A percentile compares a stretch with the other conserved stretches of the same genome.
Evolutionary conservation across 202 grass and related monocot genomes (phyloP).

Genomic region (Musa balbisiana): DNA sequence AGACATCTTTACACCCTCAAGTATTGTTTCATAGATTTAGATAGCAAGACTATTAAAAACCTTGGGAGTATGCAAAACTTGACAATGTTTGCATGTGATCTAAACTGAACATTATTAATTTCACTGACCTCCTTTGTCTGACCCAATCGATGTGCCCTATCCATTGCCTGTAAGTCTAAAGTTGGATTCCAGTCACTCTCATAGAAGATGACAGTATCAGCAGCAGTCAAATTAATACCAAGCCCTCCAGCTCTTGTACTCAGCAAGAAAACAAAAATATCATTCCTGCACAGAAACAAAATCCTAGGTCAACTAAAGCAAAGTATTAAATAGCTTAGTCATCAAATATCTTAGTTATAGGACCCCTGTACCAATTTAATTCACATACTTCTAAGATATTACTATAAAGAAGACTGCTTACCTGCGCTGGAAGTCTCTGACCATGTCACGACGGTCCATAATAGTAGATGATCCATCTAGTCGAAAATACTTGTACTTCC

Average conservation of each 20-base stretch:
- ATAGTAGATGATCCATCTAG: constrained; percentile 94
- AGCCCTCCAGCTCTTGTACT: constrained; percentile 97
- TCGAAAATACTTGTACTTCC: constrained; percentile 98
- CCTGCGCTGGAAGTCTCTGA: constrained; percentile 91
- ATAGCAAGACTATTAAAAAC: neutral
- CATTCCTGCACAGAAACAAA: constrained; percentile 61
- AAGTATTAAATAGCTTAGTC: neutral
- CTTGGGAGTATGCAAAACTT: no score
- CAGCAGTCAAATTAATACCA: constrained; percentile 98
- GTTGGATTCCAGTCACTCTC: constrained; percentile 99
- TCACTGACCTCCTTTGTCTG: constrained; percentile 79
- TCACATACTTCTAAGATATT: neutral
- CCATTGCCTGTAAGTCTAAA: constrained; percentile 98
- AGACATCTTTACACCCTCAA: neutral
- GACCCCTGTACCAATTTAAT: neutral
- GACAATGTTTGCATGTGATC: no score
- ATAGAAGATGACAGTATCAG: constrained; percentile 99
- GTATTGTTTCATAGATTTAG: neutral
- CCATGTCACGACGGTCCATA: constrained; percentile 95
- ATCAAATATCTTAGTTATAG: neutral
- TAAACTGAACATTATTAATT: constrained; percentile 8
- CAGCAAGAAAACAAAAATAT: constrained; percentile 98
- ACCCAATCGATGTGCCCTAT: constrained; percentile 94
- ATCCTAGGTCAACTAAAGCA: constrained; percentile 17
- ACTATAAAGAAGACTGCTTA: constrained; percentile 20